Evolutionary conservation across 495 filamentous ascomycete species (phyloP).

Genomic region (Aspergillus ostianus): DNA sequence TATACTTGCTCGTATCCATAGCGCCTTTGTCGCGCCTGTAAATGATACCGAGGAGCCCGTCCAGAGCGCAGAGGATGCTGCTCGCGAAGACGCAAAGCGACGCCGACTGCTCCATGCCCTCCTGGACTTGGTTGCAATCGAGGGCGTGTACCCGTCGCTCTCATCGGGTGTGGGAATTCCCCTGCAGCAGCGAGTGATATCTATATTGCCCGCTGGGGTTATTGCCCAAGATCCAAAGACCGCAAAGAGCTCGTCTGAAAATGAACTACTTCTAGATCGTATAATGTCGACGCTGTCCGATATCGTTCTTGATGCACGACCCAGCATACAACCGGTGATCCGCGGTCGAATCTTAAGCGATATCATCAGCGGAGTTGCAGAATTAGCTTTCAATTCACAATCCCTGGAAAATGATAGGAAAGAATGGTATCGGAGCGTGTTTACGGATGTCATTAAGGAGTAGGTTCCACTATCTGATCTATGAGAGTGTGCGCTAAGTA

Average conservation of each 20-base stretch:
- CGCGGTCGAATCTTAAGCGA: conserved; percentile 46
- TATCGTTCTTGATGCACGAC: conserved; percentile 32
- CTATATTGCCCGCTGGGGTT: conserved; percentile 45
- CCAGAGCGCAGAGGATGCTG: conserved; percentile 22
- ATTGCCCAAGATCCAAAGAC: conserved; percentile 32
- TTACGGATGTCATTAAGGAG: conserved; percentile 43
- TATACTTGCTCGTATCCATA: conserved; percentile 37
- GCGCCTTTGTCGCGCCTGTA: conserved; percentile 32
- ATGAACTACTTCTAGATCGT: conserved; percentile 32
- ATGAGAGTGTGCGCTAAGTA: conserved; percentile 19
- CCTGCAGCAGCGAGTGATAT: conserved; percentile 52
- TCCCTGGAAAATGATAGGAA: conserved; percentile 17
- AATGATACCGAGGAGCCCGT: conserved; percentile 14
- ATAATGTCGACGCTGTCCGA: conserved; percentile 29
- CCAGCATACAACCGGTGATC: conserved; percentile 42
- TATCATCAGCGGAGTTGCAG: conserved; percentile 40
- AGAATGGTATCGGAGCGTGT: conserved; percentile 24
- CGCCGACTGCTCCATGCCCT: conserved; percentile 49
- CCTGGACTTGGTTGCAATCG: conserved; percentile 53
- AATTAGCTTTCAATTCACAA: conserved; percentile 43
- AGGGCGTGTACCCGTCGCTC: conserved; percentile 56
- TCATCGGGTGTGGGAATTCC: conserved; percentile 55
- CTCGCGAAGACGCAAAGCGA: conserved; percentile 43
- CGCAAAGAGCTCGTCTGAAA: conserved; percentile 21
- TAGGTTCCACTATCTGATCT: conserved; percentile 23